These are phyloP conservation scores for Sarcocystis neurona DNA, from an alignment of 169 alveolate species.

Conservation along the genomic window DNA sequence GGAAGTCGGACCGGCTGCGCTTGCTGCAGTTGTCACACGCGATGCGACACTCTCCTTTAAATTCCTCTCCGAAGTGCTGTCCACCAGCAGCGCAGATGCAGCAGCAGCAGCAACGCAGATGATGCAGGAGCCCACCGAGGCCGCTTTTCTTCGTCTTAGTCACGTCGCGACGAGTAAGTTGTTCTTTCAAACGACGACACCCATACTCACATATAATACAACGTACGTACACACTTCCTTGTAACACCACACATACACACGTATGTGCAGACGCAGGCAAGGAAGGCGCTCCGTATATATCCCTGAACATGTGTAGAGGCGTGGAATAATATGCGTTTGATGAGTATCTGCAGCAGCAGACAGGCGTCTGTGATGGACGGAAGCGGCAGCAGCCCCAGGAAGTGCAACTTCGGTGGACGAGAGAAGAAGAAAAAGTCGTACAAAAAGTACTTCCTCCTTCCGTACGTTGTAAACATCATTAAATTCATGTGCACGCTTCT, in stretches of 20 bases:
- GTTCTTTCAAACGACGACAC: not conserved
- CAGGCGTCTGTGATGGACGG: too few species aligned
- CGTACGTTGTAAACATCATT: too few species aligned
- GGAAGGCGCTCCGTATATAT: too few species aligned
- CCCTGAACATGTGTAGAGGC: too few species aligned
- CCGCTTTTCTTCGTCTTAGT: not conserved
- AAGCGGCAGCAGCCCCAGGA: too few species aligned
- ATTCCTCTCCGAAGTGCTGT: constrained; percentile 64
- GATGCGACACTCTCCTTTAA: constrained; percentile 36
- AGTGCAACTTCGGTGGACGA: too few species aligned
- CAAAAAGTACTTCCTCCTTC: too few species aligned
- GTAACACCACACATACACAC: not conserved
- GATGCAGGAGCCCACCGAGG: not conserved
- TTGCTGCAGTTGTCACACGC: constrained; percentile 53
- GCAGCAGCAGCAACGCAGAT: not conserved
- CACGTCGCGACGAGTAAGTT: not conserved
- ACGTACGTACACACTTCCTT: not conserved
- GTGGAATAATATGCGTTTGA: too few species aligned
- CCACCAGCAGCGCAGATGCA: not conserved
- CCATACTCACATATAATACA: not conserved
- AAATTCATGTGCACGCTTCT: too few species aligned
- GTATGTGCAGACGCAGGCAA: not conserved
- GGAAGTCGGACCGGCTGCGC: not conserved
- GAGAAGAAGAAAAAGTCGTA: too few species aligned
- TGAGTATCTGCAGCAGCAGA: too few species aligned